Evolutionary conservation across 345 rosid genomes (phyloP).

Genomic region (Isatis tinctoria): DNA sequence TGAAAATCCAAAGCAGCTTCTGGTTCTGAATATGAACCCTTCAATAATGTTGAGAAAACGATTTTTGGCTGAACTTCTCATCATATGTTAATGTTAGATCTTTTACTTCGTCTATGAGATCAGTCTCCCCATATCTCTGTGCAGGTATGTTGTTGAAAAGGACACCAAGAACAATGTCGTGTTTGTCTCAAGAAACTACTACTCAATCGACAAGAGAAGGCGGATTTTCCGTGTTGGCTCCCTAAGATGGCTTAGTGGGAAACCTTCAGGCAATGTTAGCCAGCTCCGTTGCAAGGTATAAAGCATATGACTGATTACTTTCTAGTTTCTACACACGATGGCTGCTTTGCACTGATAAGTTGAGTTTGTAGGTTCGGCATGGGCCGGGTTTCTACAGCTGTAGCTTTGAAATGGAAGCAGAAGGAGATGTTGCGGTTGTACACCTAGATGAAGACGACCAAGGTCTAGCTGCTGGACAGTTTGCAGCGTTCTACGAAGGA

Average conservation of each 20-base stretch:
- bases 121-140: background rate
- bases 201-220: too few relatives aligned
- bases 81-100: background rate
- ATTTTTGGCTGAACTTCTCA: background rate
- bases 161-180: too few relatives aligned
- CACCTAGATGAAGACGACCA: too few relatives aligned
- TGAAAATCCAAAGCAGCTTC: background rate
- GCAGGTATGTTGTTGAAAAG: conserved; percentile 92
- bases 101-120: background rate
- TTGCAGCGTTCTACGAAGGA: conserved; percentile 73
- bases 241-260: conserved; percentile 70
- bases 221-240: too few relatives aligned
- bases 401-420: conserved; percentile 43
- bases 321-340: background rate
- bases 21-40: background rate
- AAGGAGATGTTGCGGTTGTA: too few relatives aligned
- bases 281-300: conserved; percentile 81
- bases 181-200: too few relatives aligned
- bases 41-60: background rate
- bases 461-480: too few relatives aligned
- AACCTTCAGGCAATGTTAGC: conserved; percentile 33
- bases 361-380: conserved; percentile 68
- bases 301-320: background rate
- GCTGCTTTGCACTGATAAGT: background rate
- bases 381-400: conserved; percentile 82